Base-by-base conservation (phyloP, 2,329 filamentous ascomycete genomes). In the Pestalotiopsis sp. region DNA sequence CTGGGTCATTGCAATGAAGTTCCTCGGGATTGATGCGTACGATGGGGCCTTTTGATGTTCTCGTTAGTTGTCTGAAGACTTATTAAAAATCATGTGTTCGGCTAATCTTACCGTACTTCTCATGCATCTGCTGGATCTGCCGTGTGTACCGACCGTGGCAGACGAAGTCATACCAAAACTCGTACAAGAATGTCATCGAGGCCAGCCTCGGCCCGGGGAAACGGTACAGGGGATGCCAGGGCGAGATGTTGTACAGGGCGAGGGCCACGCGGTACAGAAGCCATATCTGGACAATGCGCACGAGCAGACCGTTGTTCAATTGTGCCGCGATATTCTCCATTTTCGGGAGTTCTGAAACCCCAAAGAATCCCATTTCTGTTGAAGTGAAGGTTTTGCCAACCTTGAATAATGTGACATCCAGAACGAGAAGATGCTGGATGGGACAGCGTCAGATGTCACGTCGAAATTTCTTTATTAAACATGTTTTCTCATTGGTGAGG, bases 191-290 rank as follows among this genome's bases (percentile, higher is more conserved):
- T 12, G 63, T 69, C 20, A 61, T 27, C 7, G 70, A 69, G 6
- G 73, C 74, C 13, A 71, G 9, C 39, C 67, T 73, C 3, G 74
- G 73, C 0, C 74, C 74, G 1, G 74, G 74, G 39, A 75, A 74
- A 2, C 36, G 39, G 41, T 68, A 66, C 3, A 75, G 69, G 12
- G 73, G 69, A 41, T 75, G 73, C 12, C 71, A 68, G 4, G 73
- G 71, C 4, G 73, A 75, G 45, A 74, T 61, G 61, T 75, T 75
- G 64, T 74, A 75, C 13, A 73, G 59, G 14, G 66, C 61, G n/a
- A 71, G 17, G 12, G 60, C 39, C 12, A 73, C 20, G 20, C 68
- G 66, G 27, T 73, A 73, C 1, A 20, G 11, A 4, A 70, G 9
- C 69, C 68, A 71, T 17, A 71, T 31, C 6, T 67, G 59, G 12